Evolutionary conservation across 768 basidiomycete species (phyloP), one percentile per base, ranked within the genome.

Genomic region (Filobasidium wieringae): DNA sequence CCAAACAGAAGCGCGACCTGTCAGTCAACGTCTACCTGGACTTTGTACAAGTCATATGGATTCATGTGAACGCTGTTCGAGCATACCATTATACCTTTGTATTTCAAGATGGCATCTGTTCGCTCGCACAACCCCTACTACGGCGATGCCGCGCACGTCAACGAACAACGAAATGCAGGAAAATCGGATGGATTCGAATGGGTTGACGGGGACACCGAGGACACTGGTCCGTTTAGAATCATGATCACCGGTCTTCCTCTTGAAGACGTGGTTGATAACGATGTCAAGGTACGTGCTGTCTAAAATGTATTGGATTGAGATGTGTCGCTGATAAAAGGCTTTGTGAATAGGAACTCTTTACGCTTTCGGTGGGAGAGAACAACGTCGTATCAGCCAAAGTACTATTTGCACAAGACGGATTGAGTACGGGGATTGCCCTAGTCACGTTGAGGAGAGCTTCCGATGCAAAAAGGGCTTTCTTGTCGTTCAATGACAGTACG

Each of bases 201-300:
- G 51, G 51, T 58, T 17, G 50, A 39, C n/a, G 57, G 51, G 22
- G 39, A 39, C 14, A 26, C 30, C 24, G 57, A 58, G 31, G 14
- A 52, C 12, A 19, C 19, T 19, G 57, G 51, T n/a, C 31, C 51
- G 9, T 59, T 32, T 26, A 34, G 58, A 36, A 40, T 59, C 5
- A 53, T 59, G 31, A 47, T 59, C 39, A 53, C 58, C 14, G 58
- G 58, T 3, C 19, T 59, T 4, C 58, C 58, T 11, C 36, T 45
- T 41, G 58, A 59, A 12, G 53, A 55, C 31, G 53, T 59, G 2
- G 37, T 29, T 36, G 53, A 59, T n/a, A 53, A 54, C 30, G 58
- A 59, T 27, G 53, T 59, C 33, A 50, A 43, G 12, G 58, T 59
- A 34, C 26, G 58, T 59, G 11, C 19, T n/a, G n/a, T n/a, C n/a